These are phyloP conservation scores for Teunomyces tritomae DNA, from an alignment of 805 yeast species.

Conservation along the genomic window DNA sequence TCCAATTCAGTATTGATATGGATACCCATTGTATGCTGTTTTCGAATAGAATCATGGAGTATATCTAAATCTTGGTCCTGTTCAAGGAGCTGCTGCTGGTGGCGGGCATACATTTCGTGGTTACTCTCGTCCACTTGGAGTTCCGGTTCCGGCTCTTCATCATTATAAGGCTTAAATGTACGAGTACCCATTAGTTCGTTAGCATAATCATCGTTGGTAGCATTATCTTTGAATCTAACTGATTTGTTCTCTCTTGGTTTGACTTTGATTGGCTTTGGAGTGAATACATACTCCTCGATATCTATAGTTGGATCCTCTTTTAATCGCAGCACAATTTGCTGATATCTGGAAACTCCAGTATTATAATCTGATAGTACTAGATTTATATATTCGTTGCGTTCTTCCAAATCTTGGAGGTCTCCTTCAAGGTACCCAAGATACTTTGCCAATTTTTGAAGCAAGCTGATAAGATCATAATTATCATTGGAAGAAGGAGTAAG, in stretches of 20 bases:
- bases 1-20: slow-evolving; percentile 39
- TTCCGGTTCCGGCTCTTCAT: slow-evolving; percentile 25
- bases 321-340: slow-evolving; percentile 15
- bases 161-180: slow-evolving; percentile 35
- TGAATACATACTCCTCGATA: slow-evolving; percentile 29
- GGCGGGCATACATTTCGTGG: slow-evolving; percentile 41
- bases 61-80: slow-evolving; percentile 37
- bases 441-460: slow-evolving; percentile 25
- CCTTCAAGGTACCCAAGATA: slow-evolving; percentile 27
- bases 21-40: slow-evolving; percentile 40
- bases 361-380: slow-evolving; percentile 7
- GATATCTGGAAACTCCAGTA: slow-evolving; percentile 16
- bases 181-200: slow-evolving; percentile 36
- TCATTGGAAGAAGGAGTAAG: slow-evolving; percentile 40
- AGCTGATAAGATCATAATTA: slow-evolving; percentile 32
- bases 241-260: slow-evolving; percentile 19
- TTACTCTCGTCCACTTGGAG: slow-evolving; percentile 26
- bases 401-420: slow-evolving; percentile 18
- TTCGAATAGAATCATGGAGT: slow-evolving; percentile 31
- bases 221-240: slow-evolving; percentile 39
- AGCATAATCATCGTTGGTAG: slow-evolving; percentile 18
- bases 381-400: slow-evolving; percentile 1
- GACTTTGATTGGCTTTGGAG: slow-evolving; percentile 4
- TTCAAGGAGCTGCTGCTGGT: slow-evolving; percentile 37
- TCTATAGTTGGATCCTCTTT: slow-evolving; percentile 27